A percentile compares a stretch with the other conserved stretches of the same genome.
These are phyloP conservation scores for Omphalotus olearius DNA, from an alignment of 1,284 basidiomycete species.

Conservation along the genomic window DNA sequence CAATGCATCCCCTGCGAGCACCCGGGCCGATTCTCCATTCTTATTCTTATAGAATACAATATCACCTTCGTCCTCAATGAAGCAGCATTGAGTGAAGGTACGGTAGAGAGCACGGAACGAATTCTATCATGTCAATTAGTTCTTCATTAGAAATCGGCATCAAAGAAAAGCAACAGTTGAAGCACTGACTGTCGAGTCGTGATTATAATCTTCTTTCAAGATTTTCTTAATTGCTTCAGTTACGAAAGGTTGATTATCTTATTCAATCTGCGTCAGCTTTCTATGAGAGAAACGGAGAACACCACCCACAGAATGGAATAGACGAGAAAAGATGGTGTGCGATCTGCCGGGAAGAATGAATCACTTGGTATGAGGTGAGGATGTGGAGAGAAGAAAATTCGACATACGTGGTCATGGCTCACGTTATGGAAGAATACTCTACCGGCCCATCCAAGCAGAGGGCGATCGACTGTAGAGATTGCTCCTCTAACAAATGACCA, in stretches of 20 bases:
- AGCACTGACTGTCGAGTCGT: slow-evolving; percentile 34
- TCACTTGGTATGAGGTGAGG: too few relatives aligned
- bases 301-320: slow-evolving; percentile 26
- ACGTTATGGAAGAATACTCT: slow-evolving; percentile 47
- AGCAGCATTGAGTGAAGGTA: slow-evolving; percentile 52
- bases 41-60: slow-evolving; percentile 64
- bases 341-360: too few relatives aligned
- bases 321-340: slow-evolving; percentile 22
- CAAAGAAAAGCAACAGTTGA: too few relatives aligned
- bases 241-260: slow-evolving; percentile 29
- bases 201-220: slow-evolving; percentile 32
- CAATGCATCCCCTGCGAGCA: slow-evolving; percentile 31
- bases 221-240: slow-evolving; percentile 31
- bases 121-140: slow-evolving; percentile 28
- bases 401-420: too few relatives aligned
- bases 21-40: slow-evolving; percentile 27
- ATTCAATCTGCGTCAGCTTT: too few relatives aligned
- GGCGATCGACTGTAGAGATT: slow-evolving; percentile 44
- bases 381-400: too few relatives aligned
- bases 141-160: too few relatives aligned
- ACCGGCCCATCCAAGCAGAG: slow-evolving; percentile 48
- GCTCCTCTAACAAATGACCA: slow-evolving; percentile 51
- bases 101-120: slow-evolving; percentile 31
- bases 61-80: slow-evolving; percentile 66
- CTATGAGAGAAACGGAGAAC: neutral